Percentiles rank a stretch among this genome's conserved stretches.
Conservation (phyloP, 768 basidiomycete genomes). For the Neoboletus magnificus region DNA sequence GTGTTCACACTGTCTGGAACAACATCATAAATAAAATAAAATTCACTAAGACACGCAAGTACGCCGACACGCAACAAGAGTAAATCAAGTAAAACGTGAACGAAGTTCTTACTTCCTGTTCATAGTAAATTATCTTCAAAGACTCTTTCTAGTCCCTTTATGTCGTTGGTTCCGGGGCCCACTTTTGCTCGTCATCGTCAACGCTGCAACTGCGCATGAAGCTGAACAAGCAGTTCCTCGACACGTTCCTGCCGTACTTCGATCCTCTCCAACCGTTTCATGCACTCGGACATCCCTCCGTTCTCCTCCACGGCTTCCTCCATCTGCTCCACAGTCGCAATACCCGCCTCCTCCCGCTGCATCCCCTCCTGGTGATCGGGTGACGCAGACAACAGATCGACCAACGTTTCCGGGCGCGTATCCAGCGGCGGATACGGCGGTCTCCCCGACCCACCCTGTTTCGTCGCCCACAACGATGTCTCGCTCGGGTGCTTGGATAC, state of each 20-base stretch:
- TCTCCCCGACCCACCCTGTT: slow-evolving; percentile 4
- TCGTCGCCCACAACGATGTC: slow-evolving; percentile 1
- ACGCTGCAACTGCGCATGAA: slow-evolving; percentile 19
- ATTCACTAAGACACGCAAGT: not conserved
- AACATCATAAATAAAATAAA: not conserved
- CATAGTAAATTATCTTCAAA: not conserved
- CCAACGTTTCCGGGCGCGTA: slow-evolving; percentile 23
- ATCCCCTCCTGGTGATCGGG: slow-evolving; percentile 18
- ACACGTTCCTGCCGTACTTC: slow-evolving; percentile 48
- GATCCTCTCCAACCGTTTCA: slow-evolving; percentile 37
- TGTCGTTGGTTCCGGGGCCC: not conserved
- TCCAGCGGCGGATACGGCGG: slow-evolving; percentile 18
- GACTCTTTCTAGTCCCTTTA: not conserved
- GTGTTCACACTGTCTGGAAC: not conserved
- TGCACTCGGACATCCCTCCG: slow-evolving; percentile 27
- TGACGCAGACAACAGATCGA: slow-evolving; percentile 24
- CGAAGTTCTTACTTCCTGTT: not conserved
- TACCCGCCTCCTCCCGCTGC: slow-evolving; percentile 2
- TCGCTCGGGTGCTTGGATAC: slow-evolving; percentile 14
- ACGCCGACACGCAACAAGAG: not conserved
- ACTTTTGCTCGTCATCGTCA: not conserved
- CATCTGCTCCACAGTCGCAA: slow-evolving; percentile 24
- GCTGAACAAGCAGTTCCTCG: slow-evolving; percentile 42
- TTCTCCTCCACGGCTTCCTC: slow-evolving; percentile 28
- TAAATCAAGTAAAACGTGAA: not conserved